Evolutionary conservation across 2,329 filamentous ascomycete species (phyloP).

Genomic region (Chrysoporthe puriensis): DNA sequence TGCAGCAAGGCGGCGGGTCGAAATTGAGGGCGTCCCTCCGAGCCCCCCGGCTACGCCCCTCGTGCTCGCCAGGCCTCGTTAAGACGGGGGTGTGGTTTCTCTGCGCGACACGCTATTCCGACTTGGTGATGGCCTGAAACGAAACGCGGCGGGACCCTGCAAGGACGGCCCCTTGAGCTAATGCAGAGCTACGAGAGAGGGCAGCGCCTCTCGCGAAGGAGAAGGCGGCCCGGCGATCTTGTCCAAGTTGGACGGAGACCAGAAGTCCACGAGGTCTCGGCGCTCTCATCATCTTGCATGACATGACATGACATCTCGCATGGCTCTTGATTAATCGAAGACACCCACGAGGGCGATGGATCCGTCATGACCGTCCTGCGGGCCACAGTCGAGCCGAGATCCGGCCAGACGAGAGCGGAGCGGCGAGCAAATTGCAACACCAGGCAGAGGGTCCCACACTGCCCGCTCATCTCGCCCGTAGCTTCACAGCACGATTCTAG

Average conservation of each 20-base stretch:
- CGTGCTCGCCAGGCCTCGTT: background rate
- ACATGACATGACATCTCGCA: background rate
- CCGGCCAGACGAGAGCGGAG: conserved; percentile 4
- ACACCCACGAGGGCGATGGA: background rate
- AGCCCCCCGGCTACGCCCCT: background rate
- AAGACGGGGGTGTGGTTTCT: background rate
- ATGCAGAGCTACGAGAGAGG: conserved; percentile 2
- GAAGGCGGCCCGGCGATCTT: background rate
- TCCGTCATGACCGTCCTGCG: background rate
- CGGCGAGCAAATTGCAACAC: conserved; percentile 7
- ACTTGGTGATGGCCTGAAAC: conserved; percentile 9
- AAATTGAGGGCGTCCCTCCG: background rate
- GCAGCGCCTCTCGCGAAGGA: conserved; percentile 5
- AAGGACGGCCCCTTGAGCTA: conserved; percentile 8
- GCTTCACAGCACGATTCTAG: background rate
- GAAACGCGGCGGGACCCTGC: conserved; percentile 2
- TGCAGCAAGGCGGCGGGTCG: background rate
- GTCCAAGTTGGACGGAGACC: background rate
- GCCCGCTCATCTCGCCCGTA: background rate
- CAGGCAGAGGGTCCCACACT: background rate
- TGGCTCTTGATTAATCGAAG: conserved; percentile 1
- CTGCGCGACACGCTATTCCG: background rate
- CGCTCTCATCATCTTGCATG: background rate
- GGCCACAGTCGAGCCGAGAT: conserved; percentile 3
- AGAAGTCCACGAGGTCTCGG: background rate